A percentile compares a stretch with the other conserved stretches of the same genome.
Evolutionary conservation across 2,329 filamentous ascomycete species (phyloP).

Genomic region (Scopulariopsis brevicaulis): DNA sequence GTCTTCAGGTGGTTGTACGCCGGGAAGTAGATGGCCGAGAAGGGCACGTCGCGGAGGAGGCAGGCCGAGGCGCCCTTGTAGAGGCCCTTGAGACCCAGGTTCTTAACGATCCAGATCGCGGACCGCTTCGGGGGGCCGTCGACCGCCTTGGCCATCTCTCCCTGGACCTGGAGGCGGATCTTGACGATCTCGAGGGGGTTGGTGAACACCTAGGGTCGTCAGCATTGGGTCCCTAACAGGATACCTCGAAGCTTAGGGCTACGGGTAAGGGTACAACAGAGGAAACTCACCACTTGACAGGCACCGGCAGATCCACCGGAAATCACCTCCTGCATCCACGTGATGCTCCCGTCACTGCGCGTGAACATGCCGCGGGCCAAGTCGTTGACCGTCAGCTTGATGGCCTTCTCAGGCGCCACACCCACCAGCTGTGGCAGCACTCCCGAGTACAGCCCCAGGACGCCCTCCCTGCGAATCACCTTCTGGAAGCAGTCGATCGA

Average conservation of each 20-base stretch:
- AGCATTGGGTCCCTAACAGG: not conserved
- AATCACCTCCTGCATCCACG: slow-evolving; percentile 60
- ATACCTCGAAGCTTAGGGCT: not conserved
- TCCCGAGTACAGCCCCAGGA: slow-evolving; percentile 84
- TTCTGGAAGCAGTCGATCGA: slow-evolving; percentile 92
- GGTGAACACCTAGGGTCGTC: slow-evolving; percentile 63
- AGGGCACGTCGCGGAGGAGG: slow-evolving; percentile 89
- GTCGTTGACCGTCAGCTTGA: slow-evolving; percentile 98
- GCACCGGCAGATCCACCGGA: slow-evolving; percentile 83
- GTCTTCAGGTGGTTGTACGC: slow-evolving; percentile 90
- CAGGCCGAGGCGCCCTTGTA: slow-evolving; percentile 97
- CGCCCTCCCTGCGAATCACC: slow-evolving; percentile 84
- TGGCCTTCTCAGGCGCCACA: slow-evolving; percentile 98
- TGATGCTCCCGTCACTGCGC: slow-evolving; percentile 64
- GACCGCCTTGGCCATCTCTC: slow-evolving; percentile 81
- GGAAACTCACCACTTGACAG: slow-evolving; percentile 86
- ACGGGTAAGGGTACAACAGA: not conserved
- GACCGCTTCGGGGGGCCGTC: slow-evolving; percentile 75
- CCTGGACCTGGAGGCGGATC: slow-evolving; percentile 94
- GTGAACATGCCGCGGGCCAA: slow-evolving; percentile 69
- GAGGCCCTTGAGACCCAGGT: slow-evolving; percentile 83
- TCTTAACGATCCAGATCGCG: slow-evolving; percentile 94
- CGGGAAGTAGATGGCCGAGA: slow-evolving; percentile 98
- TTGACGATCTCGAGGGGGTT: slow-evolving; percentile 99
- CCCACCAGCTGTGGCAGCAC: slow-evolving; percentile 91